Conservation (phyloP, 148 eudicot species). For the Chenopodium quinoa region DNA sequence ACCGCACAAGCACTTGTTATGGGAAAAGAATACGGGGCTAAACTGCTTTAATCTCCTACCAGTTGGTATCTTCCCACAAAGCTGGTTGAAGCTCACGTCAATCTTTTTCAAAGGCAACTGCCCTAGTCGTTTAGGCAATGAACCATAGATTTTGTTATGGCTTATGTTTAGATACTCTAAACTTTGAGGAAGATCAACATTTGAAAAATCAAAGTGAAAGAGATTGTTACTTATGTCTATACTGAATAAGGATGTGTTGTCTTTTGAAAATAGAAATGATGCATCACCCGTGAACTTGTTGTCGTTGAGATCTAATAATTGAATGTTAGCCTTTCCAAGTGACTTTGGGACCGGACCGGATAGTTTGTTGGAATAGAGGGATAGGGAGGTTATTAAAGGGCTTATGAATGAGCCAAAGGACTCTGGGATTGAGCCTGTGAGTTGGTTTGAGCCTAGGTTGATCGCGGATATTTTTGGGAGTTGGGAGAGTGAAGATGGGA, state of each 20-base stretch:
- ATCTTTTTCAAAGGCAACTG: neutral
- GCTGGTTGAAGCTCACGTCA: neutral
- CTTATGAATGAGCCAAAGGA: neutral
- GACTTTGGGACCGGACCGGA: neutral
- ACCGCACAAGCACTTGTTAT: neutral
- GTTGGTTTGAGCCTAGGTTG: neutral
- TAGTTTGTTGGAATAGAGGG: neutral
- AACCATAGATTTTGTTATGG: neutral
- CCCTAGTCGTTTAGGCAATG: neutral
- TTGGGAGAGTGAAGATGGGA: neutral
- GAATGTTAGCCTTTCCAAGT: neutral
- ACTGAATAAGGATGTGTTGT: neutral
- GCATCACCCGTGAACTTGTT: neutral
- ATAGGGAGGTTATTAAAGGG: neutral
- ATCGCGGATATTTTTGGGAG: neutral
- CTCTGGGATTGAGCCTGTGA: neutral
- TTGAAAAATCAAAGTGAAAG: neutral
- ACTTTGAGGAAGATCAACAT: neutral
- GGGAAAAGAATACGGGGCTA: neutral
- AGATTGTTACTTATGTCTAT: neutral
- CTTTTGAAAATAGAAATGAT: neutral
- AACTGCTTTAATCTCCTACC: neutral
- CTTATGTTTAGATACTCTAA: neutral
- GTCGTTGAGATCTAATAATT: neutral
- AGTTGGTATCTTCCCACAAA: neutral